Evolutionary conservation across 208 protist species (phyloP), one percentile per base, ranked within the genome.

Genomic region (Blastocrithidia nonstop): DNA sequence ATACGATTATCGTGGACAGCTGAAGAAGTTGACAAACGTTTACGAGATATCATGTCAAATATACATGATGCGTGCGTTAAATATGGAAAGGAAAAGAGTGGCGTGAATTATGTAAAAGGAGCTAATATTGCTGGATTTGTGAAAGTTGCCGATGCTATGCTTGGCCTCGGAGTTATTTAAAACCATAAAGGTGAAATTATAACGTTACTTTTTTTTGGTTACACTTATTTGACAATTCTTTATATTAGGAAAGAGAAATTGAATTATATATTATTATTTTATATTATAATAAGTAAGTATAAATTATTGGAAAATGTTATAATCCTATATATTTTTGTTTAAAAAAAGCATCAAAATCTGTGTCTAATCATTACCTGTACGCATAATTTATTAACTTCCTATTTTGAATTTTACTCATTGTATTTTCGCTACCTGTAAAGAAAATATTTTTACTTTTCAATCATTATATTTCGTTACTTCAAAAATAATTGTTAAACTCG

Each of bases 51-150:
- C 55, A 97, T 97, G 90, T 66, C 57, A 25, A 61, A 41, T 45
- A 95, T 96, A 46, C 80, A 94, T 54, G 43, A 57, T 4, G 33
- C 58, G n/a, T 88, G 79, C 46, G 45, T 72, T 7, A 15, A 75
- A 44, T 69, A 76, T 40, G 71, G 71, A 17, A 44, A 54, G 13
- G 43, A 86, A 38, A 25, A 50, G 5, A 45, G 79, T 21, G 76
- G 70, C 20, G 38, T 63, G 6, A 74, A 88, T 66, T 77, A 84
- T 42, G 54, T 80, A 33, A 45, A 71, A 35, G 93, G 91, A 19
- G 90, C 93, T 23, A 97, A 97, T 67, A 80, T 94, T 42, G 89
- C 80, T 25, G 93, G 91, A 22, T 96, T 84, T 52, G 74, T 84
- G 16, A 84, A 84, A 66, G 70, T 84, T 13, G 74, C 74, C 3